phyloP scores from a whole-genome alignment of 306 rosid species.

The Lagenaria siceraria region DNA sequence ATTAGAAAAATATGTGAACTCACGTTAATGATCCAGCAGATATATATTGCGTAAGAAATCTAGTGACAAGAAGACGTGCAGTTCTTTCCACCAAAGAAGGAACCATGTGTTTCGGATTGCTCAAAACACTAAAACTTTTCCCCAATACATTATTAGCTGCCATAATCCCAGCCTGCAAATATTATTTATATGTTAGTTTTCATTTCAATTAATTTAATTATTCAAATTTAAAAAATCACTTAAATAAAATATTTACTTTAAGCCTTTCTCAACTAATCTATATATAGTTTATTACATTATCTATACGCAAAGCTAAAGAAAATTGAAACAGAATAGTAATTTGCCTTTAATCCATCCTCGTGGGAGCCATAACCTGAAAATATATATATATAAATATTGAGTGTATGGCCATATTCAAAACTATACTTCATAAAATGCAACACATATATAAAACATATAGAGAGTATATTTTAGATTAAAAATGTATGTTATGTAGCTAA shows the following conservation, averaged over 20 bases:
- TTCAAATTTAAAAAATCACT: background rate
- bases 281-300: too few relatives aligned
- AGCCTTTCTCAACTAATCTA: too few relatives aligned
- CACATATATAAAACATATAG: too few relatives aligned
- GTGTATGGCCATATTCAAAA: background rate
- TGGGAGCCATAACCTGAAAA: constrained; percentile 87
- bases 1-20: too few relatives aligned
- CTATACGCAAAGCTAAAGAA: too few relatives aligned
- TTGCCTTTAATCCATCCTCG: constrained; percentile 87
- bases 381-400: background rate
- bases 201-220: background rate
- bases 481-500: too few relatives aligned
- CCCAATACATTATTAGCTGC: constrained; percentile 68
- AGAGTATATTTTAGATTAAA: too few relatives aligned
- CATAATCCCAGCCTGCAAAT: constrained; percentile 66
- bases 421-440: too few relatives aligned
- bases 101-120: constrained; percentile 78
- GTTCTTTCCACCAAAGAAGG: constrained; percentile 65
- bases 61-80: constrained; percentile 57
- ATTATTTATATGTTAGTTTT: background rate
- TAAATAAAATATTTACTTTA: background rate
- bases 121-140: constrained; percentile 28
- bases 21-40: constrained; percentile 64
- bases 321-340: too few relatives aligned
- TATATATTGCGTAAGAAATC: constrained; percentile 45